phyloP scores from a whole-genome alignment of 1,139 yeast genomes.

The Magnusiomyces magnusii region DNA sequence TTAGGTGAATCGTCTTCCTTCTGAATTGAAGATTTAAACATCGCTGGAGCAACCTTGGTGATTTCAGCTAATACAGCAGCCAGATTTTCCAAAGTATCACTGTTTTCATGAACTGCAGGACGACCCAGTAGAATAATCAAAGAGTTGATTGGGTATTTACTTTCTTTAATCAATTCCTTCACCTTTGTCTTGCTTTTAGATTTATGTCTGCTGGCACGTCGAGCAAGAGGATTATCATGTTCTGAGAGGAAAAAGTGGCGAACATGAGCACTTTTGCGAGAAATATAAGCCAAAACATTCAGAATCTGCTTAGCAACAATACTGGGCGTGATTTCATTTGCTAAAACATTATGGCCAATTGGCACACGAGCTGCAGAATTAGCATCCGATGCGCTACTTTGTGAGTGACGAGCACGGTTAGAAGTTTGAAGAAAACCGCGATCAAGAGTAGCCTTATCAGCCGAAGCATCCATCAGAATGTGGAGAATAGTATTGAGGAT shows the following conservation, averaged over 20 bases:
- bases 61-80: conserved; percentile 71
- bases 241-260: conserved; percentile 74
- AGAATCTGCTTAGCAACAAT: conserved; percentile 70
- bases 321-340: conserved; percentile 54
- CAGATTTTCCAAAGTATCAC: conserved; percentile 65
- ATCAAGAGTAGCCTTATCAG: conserved; percentile 54
- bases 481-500: conserved; percentile 63
- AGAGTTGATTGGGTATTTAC: conserved; percentile 63
- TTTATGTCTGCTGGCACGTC: conserved; percentile 37
- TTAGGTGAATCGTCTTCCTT: conserved; percentile 12
- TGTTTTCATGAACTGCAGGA: conserved; percentile 58
- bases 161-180: conserved; percentile 35
- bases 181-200: conserved; percentile 36
- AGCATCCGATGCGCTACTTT: conserved; percentile 26
- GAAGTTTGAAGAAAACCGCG: conserved; percentile 53
- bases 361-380: conserved; percentile 12
- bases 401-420: conserved; percentile 26
- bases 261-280: conserved; percentile 61
- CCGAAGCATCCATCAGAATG: conserved; percentile 66
- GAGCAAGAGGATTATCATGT: conserved; percentile 56
- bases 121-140: conserved; percentile 58
- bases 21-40: conserved; percentile 23
- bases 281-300: conserved; percentile 64
- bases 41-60: conserved; percentile 55
- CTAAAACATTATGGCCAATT: conserved; percentile 29